Base-by-base conservation (phyloP, 116 monocot genomes). In the Zostera marina region DNA sequence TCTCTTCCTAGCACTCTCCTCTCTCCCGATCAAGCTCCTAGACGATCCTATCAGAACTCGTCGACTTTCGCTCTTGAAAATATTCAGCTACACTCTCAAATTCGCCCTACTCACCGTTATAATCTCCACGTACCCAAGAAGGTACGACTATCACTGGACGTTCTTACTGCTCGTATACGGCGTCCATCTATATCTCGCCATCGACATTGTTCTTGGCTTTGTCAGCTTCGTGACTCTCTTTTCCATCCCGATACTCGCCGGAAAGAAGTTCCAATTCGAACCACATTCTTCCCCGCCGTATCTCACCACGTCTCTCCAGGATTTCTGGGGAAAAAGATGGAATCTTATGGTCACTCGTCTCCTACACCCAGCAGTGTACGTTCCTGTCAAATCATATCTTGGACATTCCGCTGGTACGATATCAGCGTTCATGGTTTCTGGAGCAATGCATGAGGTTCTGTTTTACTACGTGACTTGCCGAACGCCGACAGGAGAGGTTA, bases 261-360 rank as follows among this genome's bases (percentile, higher is more conserved):
- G 74, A 14, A 54, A 61, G 52, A 59, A 76, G 8, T 13, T 85
- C 11, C 57, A 69, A n/a, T 44, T 82, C 25, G 85, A 79, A 54
- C 85, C 91, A 9, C 91, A 81, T n/a, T 76, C 77, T 69, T 59
- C 76, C 58, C 58, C 64, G 4, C 82, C 86, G 0, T 82, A 67
- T 44, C 61, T 61, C 5, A 67, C 78, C 23, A 48, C 75, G 21
- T 92, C 91, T 24, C 67, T 92, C 3, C 72, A 77, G 51, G 82
- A 91, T 44, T 86, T 82, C 63, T 91, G 91, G 82, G 76, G 82
- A 3, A 66, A 79, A 24, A 63, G 91, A 40, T 91, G 91, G 91
- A 91, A 91, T 53, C 71, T 85, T 24, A 73, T 87, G 79, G 85
- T 82, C 54, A 73, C 80, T 21, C 57, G 63, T 39, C 59, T 91